These are phyloP conservation scores for Gastrolobium bilobum DNA, from an alignment of 306 rosid species.

Conservation along the genomic window DNA sequence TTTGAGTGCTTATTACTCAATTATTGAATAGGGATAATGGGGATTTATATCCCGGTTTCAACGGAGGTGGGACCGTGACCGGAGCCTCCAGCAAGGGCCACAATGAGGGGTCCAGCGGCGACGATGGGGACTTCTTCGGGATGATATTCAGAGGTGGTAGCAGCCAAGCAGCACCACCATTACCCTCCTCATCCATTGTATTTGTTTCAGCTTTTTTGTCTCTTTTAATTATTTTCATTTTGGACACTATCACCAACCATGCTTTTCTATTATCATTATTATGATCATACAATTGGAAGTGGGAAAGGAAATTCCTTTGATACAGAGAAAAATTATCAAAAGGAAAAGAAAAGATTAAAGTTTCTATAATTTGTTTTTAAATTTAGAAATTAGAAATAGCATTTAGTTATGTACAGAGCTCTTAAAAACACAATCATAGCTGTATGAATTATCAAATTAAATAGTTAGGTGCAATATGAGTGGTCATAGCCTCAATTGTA, in stretches of 20 bases:
- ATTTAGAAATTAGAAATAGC: constrained; percentile 36
- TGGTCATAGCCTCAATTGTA: constrained; percentile 33
- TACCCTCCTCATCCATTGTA: constrained; percentile 47
- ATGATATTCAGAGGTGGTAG: constrained; percentile 75
- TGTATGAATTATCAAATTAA: no score
- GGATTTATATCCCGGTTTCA: constrained; percentile 58
- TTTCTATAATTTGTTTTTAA: constrained; percentile 31
- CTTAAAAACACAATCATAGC: constrained; percentile 5
- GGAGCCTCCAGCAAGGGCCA: constrained; percentile 59
- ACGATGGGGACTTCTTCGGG: constrained; percentile 76
- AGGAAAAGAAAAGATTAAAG: constrained; percentile 24
- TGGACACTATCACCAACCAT: constrained; percentile 61
- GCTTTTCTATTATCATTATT: constrained; percentile 52
- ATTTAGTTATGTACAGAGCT: constrained; percentile 47
- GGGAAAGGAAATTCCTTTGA: constrained; percentile 38
- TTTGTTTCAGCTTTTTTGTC: constrained; percentile 60
- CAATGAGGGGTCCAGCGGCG: constrained; percentile 56
- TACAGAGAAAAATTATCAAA: constrained; percentile 4
- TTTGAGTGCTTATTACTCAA: constrained; percentile 32
- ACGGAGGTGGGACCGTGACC: constrained; percentile 65
- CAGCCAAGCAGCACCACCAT: constrained; percentile 61
- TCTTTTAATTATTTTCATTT: constrained; percentile 60
- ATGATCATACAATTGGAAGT: constrained; percentile 47
- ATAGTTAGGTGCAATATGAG: constrained; percentile 20
- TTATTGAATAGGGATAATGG: constrained; percentile 71